Conservation (phyloP, 2,329 filamentous ascomycete species). For the Emmonsiellopsis sp. region DNA sequence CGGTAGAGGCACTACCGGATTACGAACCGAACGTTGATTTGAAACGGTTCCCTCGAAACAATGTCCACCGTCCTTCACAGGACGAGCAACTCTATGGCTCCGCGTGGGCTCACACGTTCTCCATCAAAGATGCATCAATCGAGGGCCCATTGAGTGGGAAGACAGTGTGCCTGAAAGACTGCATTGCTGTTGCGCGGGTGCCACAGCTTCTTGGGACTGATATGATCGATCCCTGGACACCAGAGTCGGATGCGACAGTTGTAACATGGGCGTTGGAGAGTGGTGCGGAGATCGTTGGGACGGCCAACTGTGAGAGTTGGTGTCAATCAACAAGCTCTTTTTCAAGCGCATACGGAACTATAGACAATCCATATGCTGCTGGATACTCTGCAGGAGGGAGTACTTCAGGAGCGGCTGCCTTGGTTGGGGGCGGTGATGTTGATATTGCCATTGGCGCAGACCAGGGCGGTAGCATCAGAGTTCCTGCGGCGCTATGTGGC, state of each 20-base stretch:
- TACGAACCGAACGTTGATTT: conserved; percentile 36
- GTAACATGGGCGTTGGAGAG: conserved; percentile 43
- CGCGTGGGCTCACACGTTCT: conserved; percentile 44
- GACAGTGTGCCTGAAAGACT: conserved; percentile 45
- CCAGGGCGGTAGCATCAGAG: background rate
- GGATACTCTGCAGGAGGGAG: conserved; percentile 23
- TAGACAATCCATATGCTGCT: conserved; percentile 19
- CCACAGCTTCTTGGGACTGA: conserved; percentile 46
- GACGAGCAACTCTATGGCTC: conserved; percentile 38
- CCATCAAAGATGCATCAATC: conserved; percentile 29
- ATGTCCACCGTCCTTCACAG: conserved; percentile 30
- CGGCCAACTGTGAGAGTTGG: conserved; percentile 45
- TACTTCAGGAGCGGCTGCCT: conserved; percentile 19
- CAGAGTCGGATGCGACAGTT: conserved; percentile 45
- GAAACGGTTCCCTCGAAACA: conserved; percentile 36
- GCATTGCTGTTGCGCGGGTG: conserved; percentile 45
- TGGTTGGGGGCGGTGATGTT: conserved; percentile 15
- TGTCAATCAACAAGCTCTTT: conserved; percentile 28
- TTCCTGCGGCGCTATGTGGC: background rate
- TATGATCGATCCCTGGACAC: conserved; percentile 41
- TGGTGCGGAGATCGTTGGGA: conserved; percentile 42
- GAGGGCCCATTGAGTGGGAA: conserved; percentile 31
- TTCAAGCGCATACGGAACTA: conserved; percentile 19
- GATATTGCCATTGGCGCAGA: background rate
- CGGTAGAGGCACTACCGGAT: conserved; percentile 36